Base-by-base conservation (phyloP, 805 yeast genomes). In the Hanseniaspora pseudoguilliermondii region DNA sequence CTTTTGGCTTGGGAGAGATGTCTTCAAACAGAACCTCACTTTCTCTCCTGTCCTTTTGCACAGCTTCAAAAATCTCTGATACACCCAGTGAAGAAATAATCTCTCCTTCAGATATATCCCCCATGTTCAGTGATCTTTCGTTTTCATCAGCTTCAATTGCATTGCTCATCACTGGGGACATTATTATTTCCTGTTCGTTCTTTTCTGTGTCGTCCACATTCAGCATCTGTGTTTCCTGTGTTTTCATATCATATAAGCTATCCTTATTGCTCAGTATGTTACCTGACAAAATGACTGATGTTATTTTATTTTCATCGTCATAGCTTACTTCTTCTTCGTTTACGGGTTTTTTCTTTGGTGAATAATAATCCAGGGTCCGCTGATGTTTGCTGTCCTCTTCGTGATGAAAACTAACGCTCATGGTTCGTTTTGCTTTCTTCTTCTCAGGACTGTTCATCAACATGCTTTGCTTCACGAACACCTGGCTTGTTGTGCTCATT, bases 151-250 rank as follows among this genome's bases (percentile, higher is more conserved):
- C 16, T n/a, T 50, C 54, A 0, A 41, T 15, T 3, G 10, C 11
- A 13, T 39, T 41, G 25, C 47, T 50, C 34, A 36, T 35, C 13
- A 41, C 55, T 9, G 55, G 55, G n/a, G 55, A 51, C 41, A 51
- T 35, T 16, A 51, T 51, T n/a, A 51, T 51, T 11, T 43, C 36
- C 21, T 43, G 55, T 15, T 41, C 34, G 5, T 39, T 20, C n/a
- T 36, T 36, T 23, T 25, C 43, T 5, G 39, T 38, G 15, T 48
- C 15, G 27, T 25, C 39, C 9, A 20, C n/a, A 25, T 36, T n/a
- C 43, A 36, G 29, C 21, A 10, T 27, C 20, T 52, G 49, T 13
- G 55, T 52, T 44, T 52, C 49, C 16, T 51, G 55, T 13, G 53
- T 49, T 25, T 38, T 36, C 25, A 38, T n/a, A 16, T 40, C 53